phyloP scores from a whole-genome alignment of 768 basidiomycete species.

The Lactarius quietus region DNA sequence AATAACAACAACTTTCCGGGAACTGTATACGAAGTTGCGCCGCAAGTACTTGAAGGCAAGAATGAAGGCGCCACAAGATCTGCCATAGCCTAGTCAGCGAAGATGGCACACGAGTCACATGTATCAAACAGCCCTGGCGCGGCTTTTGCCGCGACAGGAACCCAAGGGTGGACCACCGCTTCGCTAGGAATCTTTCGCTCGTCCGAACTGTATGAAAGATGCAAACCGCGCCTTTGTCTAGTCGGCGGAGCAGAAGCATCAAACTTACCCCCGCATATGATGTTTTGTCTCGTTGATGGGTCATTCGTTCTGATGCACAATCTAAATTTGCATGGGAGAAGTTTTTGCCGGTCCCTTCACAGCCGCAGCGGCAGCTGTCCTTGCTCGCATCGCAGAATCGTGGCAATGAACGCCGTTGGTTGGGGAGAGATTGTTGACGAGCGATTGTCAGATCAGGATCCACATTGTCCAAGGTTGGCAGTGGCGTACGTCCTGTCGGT shows the following conservation, averaged over 20 bases:
- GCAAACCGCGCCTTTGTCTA: neutral
- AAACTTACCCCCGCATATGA: neutral
- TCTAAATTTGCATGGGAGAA: neutral
- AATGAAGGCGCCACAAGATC: neutral
- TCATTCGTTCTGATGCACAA: neutral
- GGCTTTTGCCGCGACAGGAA: neutral
- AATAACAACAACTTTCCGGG: neutral
- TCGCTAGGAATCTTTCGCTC: neutral
- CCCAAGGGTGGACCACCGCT: neutral
- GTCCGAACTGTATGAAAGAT: neutral
- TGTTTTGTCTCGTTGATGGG: neutral
- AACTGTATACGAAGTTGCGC: neutral
- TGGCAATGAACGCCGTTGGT: neutral
- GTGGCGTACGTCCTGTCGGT: neutral
- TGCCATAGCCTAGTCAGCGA: neutral
- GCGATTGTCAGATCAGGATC: neutral
- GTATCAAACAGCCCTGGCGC: neutral
- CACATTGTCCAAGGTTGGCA: neutral
- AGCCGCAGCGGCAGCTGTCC: neutral
- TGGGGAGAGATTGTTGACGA: neutral
- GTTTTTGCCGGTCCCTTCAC: neutral
- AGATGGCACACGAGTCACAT: neutral
- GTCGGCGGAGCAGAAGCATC: neutral
- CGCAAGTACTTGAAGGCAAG: neutral
- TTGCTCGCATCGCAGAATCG: neutral